Evolutionary conservation across 2,329 filamentous ascomycete species (phyloP), one percentile per base, ranked within the genome.

Genomic region (Aureobasidium zeae): DNA sequence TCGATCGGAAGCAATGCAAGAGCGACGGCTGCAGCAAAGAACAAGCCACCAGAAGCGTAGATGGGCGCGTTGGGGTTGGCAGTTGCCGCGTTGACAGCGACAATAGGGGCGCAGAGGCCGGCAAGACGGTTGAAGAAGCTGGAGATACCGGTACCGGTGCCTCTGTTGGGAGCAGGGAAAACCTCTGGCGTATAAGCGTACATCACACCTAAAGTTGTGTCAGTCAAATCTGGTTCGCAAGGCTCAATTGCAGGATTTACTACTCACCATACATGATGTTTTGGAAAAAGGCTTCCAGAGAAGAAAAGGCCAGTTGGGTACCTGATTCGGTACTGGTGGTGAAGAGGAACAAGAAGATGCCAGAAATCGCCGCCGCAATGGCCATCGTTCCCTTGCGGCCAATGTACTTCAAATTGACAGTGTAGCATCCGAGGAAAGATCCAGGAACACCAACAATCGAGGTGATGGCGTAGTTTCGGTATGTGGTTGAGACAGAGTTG

Each of bases 401-500:
- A 1, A 80, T 69, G 13, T 75, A 86, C 56, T 81, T 84, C 30
- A 79, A 64, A 30, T 82, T 72, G 46, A 93, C 84, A 1, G 82
- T 46, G 54, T 75, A 84, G 48, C 80, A 82, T 12, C 81, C 86
- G 8, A 89, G 67, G 15, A 91, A 63, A 35, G 80, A 83, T 16
- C 86, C 86, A 0, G 85, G 86, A 2, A 91, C 77, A 28, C 86
- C 85, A 35, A 80, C 74, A 26, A 86, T 67, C 29, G 81, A 83
- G 12, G 83, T 86, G 59, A 93, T 87, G 59, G 80, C 80, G 60
- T 87, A 89, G 69, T 86, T 86, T 48, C 83, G 79, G 66, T 91
- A 93, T 33, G 30, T 48, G 19, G 8, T 64, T 34, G 31, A 48
- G 28, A 10, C 64, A 56, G 19, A 64, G 62, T 8, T 52, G 36